Evolutionary conservation across 108 stramenopile genomes (phyloP).

Genomic region (Fragilaria crotonensis): DNA sequence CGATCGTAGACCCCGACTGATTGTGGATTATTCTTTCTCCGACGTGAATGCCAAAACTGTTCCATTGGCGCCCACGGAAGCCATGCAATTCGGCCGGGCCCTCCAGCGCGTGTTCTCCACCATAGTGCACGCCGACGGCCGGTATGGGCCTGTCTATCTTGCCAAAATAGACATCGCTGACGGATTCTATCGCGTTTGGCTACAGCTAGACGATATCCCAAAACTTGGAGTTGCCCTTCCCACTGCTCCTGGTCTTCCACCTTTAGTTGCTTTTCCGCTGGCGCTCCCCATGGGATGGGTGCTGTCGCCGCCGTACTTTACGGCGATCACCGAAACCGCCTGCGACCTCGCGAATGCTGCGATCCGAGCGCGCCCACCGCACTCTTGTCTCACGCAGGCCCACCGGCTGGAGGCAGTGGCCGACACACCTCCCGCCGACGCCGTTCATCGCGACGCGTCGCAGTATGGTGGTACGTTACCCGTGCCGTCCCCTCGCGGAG

Average conservation of each 20-base stretch:
- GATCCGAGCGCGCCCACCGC: too few species aligned
- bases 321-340: conserved; percentile 30
- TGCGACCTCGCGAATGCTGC: conserved; percentile 19
- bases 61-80: conserved; percentile 8
- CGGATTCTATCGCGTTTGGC: conserved; percentile 9
- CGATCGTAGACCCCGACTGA: conserved; percentile 9
- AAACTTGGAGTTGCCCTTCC: conserved; percentile 4
- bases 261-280: conserved; percentile 22
- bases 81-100: conserved; percentile 14
- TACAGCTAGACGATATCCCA: not conserved
- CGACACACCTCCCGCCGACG: too few species aligned
- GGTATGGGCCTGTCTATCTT: too few species aligned
- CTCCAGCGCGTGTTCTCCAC: conserved; percentile 11
- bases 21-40: conserved; percentile 8
- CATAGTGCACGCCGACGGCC: conserved; percentile 6
- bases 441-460: too few species aligned
- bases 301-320: conserved; percentile 31
- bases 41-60: conserved; percentile 11
- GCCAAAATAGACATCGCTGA: too few species aligned
- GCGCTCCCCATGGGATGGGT: conserved; percentile 40
- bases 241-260: conserved; percentile 1
- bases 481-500: too few species aligned
- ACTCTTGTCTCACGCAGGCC: too few species aligned
- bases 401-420: too few species aligned
- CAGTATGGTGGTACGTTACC: too few species aligned